Base-by-base conservation (phyloP, 352 stramenopile species). In the Globisporangium paroecandrum region DNA sequence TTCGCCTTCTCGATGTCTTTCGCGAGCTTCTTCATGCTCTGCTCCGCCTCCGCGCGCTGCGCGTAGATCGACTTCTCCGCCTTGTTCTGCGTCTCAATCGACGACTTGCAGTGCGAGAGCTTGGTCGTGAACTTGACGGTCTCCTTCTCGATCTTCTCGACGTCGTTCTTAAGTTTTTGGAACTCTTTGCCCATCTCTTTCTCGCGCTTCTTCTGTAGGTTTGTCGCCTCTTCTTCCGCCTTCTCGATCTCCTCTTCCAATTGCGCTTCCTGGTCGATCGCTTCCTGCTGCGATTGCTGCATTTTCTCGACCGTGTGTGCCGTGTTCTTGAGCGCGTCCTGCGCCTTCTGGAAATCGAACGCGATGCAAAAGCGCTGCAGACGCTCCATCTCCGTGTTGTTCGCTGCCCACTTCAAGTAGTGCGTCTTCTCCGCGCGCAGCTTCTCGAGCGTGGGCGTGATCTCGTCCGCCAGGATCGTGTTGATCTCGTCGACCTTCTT, bases 401-500 rank as follows among this genome's bases (percentile, higher is more conserved):
- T 99, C 62, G 97, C 96, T 32, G 89, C 92, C 97, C 97, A 99
- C 76, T 99, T 97, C 12, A 99, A 79, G 76, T 99, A 99, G 68
- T 98, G 90, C 55, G 97, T 97, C 73, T 99, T 98, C 75, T 99
- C 97, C 8, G 90, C 88, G 38, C 97, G 87, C 18, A 99, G 72
- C 64, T 98, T 97, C 82, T 99, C 98, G 22, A 99, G 89, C 43
- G 97, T 99, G 27, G 98, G 98, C 27, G 97, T 99, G 76, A 99
- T 99, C 79, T 99, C 98, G 74, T 99, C 91, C 1, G 89, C 89
- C 13, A 99, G 74, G 58, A 99, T 97, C 62, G 89, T 97, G 71
- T 99, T 99, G 75, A 99, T 99, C 83, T 99, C 97, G 65, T 99
- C 91, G 24, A 99, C 96, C 71, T 99, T 99, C 72, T 95, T 96